Evolutionary conservation across 495 filamentous ascomycete genomes (phyloP), one percentile per base, ranked within the genome.

Genomic region (Cetradonia linearis): DNA sequence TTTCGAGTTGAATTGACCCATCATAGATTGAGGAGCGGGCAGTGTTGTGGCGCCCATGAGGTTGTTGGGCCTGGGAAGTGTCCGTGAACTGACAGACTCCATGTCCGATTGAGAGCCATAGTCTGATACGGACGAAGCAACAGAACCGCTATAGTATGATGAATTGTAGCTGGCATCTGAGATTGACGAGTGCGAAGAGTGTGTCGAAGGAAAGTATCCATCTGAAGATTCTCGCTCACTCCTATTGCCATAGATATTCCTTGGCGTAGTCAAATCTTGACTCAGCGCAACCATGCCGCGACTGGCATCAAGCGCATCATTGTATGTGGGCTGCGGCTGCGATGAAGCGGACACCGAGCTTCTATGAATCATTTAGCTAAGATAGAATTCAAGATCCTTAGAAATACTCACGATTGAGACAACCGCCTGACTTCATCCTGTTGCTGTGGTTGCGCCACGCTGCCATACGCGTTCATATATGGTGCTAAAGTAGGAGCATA

Each of bases 1-100:
- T 71, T 96, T 97, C 48, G 93, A 96, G 77, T 89, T 96, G 77
- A 98, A 98, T 63, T 94, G 92, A 52, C 88, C 84, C 93, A 98
- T 98, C 89, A 98, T 96, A 4, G 91, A 92, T 69, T 93, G 88
- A 16, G 91, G 64, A 34, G 90, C 91, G 0, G 89, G 89, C 34
- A 89, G 89, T 7, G 76, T 73, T 73, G 67, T 82, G 58, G 78
- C 82, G 50, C 80, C 77, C 61, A 95, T 74, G 36, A 94, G 75
- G 38, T 77, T 82, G 23, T 82, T 81, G 9, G 91, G 89, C 62
- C 89, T 80, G 3, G 92, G 91, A 2, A 96, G 77, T 11, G 91
- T 91, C 48, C 91, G 81, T 50, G 89, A 91, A 37, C 76, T 81
- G 44, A 82, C 77, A 18, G 86, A 85, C 62, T 94, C 90, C 54